Evolutionary conservation across 1,139 yeast genomes (phyloP).

Genomic region (Blastobotrys persicus): DNA sequence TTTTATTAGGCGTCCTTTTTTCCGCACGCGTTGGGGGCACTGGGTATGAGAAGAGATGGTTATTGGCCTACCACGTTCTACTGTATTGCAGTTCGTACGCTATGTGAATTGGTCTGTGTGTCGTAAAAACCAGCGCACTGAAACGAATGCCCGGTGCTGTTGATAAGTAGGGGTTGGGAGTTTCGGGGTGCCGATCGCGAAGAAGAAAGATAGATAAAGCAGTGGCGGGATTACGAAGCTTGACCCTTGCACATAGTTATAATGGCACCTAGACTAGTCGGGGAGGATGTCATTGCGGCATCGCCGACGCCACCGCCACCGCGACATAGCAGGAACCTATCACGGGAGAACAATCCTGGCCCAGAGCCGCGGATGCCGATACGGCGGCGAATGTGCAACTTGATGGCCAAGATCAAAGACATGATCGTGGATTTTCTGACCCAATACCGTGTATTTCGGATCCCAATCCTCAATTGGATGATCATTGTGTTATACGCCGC

Average conservation of each 20-base stretch:
- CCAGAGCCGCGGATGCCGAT: background rate
- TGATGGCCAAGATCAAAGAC: constrained; percentile 9
- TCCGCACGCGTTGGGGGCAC: too few relatives aligned
- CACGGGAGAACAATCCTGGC: constrained; percentile 3
- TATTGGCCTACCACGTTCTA: too few relatives aligned
- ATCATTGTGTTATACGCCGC: constrained; percentile 34
- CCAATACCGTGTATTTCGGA: constrained; percentile 29
- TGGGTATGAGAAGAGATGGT: too few relatives aligned
- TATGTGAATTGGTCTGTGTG: too few relatives aligned
- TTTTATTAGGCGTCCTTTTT: too few relatives aligned
- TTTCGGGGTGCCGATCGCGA: background rate
- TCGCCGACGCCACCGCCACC: constrained; percentile 7
- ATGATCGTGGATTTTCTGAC: constrained; percentile 27
- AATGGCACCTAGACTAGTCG: constrained; percentile 6
- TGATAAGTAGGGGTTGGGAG: background rate
- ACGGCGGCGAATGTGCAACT: constrained; percentile 1
- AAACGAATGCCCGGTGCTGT: background rate
- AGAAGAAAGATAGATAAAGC: background rate
- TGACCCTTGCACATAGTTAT: background rate
- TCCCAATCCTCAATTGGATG: constrained; percentile 39
- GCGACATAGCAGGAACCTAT: constrained; percentile 8
- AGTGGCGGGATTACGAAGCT: background rate
- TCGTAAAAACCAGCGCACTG: too few relatives aligned
- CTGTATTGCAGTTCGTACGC: too few relatives aligned
- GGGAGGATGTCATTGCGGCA: constrained; percentile 7